These are phyloP conservation scores for Geranomyces michiganensis DNA, from an alignment of 192 early-diverging fungal genomes.

Conservation along the genomic window DNA sequence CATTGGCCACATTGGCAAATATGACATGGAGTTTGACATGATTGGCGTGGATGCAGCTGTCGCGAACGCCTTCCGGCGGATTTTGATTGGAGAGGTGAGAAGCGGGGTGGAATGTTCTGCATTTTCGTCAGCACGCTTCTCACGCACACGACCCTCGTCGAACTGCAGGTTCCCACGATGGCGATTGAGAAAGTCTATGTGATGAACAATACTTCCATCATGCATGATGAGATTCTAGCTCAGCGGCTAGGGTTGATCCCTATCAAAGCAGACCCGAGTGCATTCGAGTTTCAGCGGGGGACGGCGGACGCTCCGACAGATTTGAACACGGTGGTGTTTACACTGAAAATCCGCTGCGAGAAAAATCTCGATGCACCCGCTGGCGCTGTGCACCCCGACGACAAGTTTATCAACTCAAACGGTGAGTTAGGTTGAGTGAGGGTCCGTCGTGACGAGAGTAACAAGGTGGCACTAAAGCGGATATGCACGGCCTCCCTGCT, in stretches of 20 bases:
- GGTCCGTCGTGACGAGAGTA: not conserved
- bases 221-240: slow-evolving; percentile 92
- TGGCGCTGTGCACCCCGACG: slow-evolving; percentile 72
- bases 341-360: slow-evolving; percentile 74
- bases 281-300: slow-evolving; percentile 74
- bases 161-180: slow-evolving; percentile 90
- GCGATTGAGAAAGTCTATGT: slow-evolving; percentile 94
- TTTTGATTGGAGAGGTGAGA: slow-evolving; percentile 87
- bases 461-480: too few species aligned
- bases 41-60: slow-evolving; percentile 91
- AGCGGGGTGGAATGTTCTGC: not conserved
- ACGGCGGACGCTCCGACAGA: slow-evolving; percentile 83
- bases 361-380: slow-evolving; percentile 60
- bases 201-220: slow-evolving; percentile 86
- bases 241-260: slow-evolving; percentile 93
- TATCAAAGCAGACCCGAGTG: slow-evolving; percentile 79
- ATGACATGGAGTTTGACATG: slow-evolving; percentile 94
- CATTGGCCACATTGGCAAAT: slow-evolving; percentile 65
- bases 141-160: too few species aligned
- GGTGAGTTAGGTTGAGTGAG: slow-evolving; percentile 39
- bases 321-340: slow-evolving; percentile 91
- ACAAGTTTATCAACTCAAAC: slow-evolving; percentile 71
- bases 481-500: too few species aligned
- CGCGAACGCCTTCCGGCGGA: slow-evolving; percentile 91
- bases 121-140: too few species aligned